These are phyloP conservation scores for Microbotryum lychnidis-dioicae DNA, from an alignment of 1,284 basidiomycete genomes.

Conservation along the genomic window DNA sequence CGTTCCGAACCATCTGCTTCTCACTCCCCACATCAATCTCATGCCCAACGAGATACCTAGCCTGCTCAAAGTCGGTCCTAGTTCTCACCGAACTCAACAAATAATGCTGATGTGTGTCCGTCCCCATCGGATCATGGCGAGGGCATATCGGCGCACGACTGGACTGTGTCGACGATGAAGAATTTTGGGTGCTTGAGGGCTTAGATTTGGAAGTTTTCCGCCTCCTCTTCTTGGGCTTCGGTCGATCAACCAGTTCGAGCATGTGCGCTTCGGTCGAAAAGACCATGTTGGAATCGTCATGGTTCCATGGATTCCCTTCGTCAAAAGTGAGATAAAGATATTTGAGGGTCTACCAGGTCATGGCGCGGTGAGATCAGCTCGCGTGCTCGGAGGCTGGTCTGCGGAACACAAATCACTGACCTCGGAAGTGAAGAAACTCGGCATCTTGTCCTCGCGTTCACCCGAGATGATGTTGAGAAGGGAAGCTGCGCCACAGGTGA, in stretches of 20 bases:
- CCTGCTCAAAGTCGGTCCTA: slow-evolving; percentile 32
- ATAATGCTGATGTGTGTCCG: slow-evolving; percentile 9
- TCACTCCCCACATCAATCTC: slow-evolving; percentile 8
- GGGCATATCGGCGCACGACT: slow-evolving; percentile 12
- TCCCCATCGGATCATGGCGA: slow-evolving; percentile 18
- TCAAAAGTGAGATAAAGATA: slow-evolving; percentile 88
- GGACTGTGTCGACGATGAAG: background rate
- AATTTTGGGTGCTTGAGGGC: slow-evolving; percentile 4
- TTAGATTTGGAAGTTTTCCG: background rate
- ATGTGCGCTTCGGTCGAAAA: slow-evolving; percentile 91
- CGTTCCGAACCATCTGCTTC: slow-evolving; percentile 14
- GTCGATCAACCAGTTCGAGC: slow-evolving; percentile 39
- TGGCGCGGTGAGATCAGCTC: slow-evolving; percentile 47
- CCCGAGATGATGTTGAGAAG: slow-evolving; percentile 73
- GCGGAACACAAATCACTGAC: slow-evolving; percentile 9
- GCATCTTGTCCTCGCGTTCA: slow-evolving; percentile 35
- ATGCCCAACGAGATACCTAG: slow-evolving; percentile 22
- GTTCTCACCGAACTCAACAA: slow-evolving; percentile 12
- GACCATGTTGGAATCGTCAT: slow-evolving; percentile 68
- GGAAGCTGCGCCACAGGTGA: slow-evolving; percentile 73
- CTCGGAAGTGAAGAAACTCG: slow-evolving; percentile 25
- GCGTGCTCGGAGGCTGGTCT: slow-evolving; percentile 58
- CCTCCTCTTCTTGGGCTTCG: background rate
- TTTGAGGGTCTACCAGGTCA: slow-evolving; percentile 42
- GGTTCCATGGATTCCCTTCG: slow-evolving; percentile 61